These are phyloP conservation scores for Incumbomyces lentus DNA, from an alignment of 2,329 filamentous ascomycete genomes.

Conservation along the genomic window DNA sequence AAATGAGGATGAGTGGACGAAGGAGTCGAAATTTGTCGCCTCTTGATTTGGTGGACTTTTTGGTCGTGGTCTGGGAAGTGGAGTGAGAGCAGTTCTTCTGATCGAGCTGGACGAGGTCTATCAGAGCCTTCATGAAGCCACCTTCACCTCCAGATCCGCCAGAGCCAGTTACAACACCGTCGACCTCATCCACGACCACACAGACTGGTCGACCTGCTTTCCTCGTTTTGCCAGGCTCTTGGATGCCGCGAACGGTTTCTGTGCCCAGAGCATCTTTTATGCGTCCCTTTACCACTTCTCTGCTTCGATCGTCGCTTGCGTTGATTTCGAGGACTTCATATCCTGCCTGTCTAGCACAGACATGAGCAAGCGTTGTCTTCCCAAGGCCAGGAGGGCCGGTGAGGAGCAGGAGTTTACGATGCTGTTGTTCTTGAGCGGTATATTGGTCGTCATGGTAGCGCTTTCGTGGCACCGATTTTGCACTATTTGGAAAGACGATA, in stretches of 20 bases:
- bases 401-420: slow-evolving; percentile 79
- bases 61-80: slow-evolving; percentile 14
- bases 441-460: slow-evolving; percentile 30
- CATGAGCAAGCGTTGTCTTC: slow-evolving; percentile 92
- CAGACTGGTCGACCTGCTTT: slow-evolving; percentile 80
- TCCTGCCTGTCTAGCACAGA: slow-evolving; percentile 87
- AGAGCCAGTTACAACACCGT: slow-evolving; percentile 78
- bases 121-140: slow-evolving; percentile 87
- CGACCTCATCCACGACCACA: slow-evolving; percentile 91
- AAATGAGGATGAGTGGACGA: slow-evolving; percentile 83
- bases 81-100: slow-evolving; percentile 58
- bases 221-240: slow-evolving; percentile 42
- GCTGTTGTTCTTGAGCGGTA: slow-evolving; percentile 57
- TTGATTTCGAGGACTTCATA: slow-evolving; percentile 98
- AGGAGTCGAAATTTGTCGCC: slow-evolving; percentile 79
- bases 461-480: slow-evolving; percentile 39
- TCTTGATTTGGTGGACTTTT: slow-evolving; percentile 45
- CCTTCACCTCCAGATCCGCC: slow-evolving; percentile 68
- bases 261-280: slow-evolving; percentile 89
- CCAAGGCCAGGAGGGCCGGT: slow-evolving; percentile 87
- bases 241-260: slow-evolving; percentile 70
- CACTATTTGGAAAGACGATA: slow-evolving; percentile 73
- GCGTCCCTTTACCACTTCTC: slow-evolving; percentile 77
- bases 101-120: slow-evolving; percentile 78
- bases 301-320: slow-evolving; percentile 87